phyloP scores from a whole-genome alignment of 2,329 filamentous ascomycete species.

The Erysiphe pulchra region DNA sequence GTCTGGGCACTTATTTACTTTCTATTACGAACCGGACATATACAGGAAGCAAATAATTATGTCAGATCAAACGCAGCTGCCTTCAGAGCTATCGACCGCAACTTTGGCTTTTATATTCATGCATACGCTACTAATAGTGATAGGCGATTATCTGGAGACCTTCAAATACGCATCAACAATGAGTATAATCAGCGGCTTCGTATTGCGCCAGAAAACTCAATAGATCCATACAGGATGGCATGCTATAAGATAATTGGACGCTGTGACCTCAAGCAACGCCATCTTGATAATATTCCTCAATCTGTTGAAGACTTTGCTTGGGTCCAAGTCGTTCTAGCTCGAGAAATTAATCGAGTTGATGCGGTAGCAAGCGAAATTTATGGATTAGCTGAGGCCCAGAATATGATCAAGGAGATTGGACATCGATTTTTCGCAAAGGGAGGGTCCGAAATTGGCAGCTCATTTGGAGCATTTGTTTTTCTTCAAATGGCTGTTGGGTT shows the following conservation, averaged over 20 bases:
- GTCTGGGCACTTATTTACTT: slow-evolving; percentile 92
- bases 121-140: slow-evolving; percentile 58
- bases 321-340: slow-evolving; percentile 43
- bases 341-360: slow-evolving; percentile 34
- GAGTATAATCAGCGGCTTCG: slow-evolving; percentile 71
- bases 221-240: slow-evolving; percentile 87
- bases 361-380: slow-evolving; percentile 42
- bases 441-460: slow-evolving; percentile 40
- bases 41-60: slow-evolving; percentile 65
- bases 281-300: slow-evolving; percentile 28
- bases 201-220: slow-evolving; percentile 61
- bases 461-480: slow-evolving; percentile 80
- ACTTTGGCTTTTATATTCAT: slow-evolving; percentile 68
- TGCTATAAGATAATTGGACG: slow-evolving; percentile 95
- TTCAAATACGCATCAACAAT: slow-evolving; percentile 69
- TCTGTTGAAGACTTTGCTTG: slow-evolving; percentile 48
- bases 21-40: slow-evolving; percentile 60
- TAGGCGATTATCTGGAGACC: slow-evolving; percentile 46
- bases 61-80: slow-evolving; percentile 54
- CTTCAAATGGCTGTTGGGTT: slow-evolving; percentile 73
- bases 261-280: slow-evolving; percentile 38
- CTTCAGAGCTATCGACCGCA: slow-evolving; percentile 76
- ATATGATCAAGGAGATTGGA: slow-evolving; percentile 67
- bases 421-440: slow-evolving; percentile 73
- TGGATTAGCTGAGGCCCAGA: slow-evolving; percentile 41